phyloP scores from a whole-genome alignment of 1,139 yeast species.

The Yamadazyma sp. region DNA sequence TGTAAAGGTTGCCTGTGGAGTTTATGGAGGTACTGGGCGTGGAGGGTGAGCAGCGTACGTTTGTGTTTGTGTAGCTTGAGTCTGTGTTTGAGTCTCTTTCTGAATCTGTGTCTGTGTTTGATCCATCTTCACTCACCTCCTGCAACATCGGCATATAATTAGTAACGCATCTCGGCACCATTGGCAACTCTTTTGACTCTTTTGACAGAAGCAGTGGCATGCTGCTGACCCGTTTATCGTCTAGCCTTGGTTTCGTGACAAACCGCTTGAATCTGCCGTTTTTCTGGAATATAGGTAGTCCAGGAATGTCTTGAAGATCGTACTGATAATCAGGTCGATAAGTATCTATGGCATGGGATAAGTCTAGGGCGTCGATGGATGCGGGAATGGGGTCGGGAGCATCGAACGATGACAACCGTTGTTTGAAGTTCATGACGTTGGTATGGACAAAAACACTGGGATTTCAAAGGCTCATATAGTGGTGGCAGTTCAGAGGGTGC shows the following conservation, averaged over 20 bases:
- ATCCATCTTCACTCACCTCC: constrained; percentile 3
- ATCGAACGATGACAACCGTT: constrained; percentile 25
- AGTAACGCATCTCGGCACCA: constrained; percentile 7
- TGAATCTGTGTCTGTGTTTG: too few species aligned
- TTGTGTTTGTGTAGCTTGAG: too few species aligned
- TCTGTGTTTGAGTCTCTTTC: too few species aligned
- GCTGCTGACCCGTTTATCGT: constrained; percentile 13
- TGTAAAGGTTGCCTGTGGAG: background rate
- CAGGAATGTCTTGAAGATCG: constrained; percentile 32
- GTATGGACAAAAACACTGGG: background rate
- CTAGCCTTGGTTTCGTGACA: constrained; percentile 8
- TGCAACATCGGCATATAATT: constrained; percentile 10
- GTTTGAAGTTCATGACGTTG: constrained; percentile 16
- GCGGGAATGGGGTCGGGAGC: constrained; percentile 25
- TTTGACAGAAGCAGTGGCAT: constrained; percentile 10
- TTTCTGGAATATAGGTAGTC: constrained; percentile 28
- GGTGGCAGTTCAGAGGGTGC: constrained; percentile 8
- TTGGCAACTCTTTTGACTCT: constrained; percentile 10
- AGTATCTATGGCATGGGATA: constrained; percentile 29
- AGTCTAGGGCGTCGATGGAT: constrained; percentile 21
- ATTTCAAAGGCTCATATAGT: background rate
- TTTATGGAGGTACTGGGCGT: too few species aligned
- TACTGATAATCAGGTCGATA: constrained; percentile 27
- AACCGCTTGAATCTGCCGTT: constrained; percentile 25
- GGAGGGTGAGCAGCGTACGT: too few species aligned